These are phyloP conservation scores for Linnemannia zychae DNA, from an alignment of 192 early-diverging fungal genomes.

Conservation along the genomic window DNA sequence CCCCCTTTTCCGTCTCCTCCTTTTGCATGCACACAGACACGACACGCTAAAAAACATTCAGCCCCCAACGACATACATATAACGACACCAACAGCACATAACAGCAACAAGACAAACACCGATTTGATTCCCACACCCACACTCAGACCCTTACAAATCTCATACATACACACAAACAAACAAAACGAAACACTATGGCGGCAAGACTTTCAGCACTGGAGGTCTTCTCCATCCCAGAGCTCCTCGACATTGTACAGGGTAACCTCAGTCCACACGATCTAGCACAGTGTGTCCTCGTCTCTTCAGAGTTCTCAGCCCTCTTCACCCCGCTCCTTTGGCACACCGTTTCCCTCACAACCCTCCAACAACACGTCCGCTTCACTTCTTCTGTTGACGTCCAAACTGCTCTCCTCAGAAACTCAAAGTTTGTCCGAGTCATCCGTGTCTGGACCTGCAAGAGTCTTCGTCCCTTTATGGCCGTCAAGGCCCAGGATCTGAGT, in stretches of 20 bases:
- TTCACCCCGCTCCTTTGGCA: neutral
- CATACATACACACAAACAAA: neutral
- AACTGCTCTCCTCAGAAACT: neutral
- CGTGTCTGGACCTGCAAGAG: neutral
- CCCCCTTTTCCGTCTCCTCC: neutral
- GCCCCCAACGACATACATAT: neutral
- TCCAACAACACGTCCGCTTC: neutral
- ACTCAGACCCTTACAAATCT: neutral
- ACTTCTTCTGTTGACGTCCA: neutral
- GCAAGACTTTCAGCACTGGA: neutral
- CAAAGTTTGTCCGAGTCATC: neutral
- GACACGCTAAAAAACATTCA: neutral
- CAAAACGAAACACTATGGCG: neutral
- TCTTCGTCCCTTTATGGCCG: neutral
- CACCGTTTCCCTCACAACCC: neutral
- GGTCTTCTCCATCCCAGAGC: neutral
- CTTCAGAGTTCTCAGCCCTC: neutral
- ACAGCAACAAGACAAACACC: neutral
- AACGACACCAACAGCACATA: neutral
- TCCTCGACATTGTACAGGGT: neutral
- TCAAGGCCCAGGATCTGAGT: neutral
- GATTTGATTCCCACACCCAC: neutral
- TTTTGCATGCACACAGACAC: neutral
- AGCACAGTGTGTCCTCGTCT: neutral
- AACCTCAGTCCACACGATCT: neutral